These are phyloP conservation scores for Eucalyptus cloeziana DNA, from an alignment of 345 rosid species.

Conservation along the genomic window DNA sequence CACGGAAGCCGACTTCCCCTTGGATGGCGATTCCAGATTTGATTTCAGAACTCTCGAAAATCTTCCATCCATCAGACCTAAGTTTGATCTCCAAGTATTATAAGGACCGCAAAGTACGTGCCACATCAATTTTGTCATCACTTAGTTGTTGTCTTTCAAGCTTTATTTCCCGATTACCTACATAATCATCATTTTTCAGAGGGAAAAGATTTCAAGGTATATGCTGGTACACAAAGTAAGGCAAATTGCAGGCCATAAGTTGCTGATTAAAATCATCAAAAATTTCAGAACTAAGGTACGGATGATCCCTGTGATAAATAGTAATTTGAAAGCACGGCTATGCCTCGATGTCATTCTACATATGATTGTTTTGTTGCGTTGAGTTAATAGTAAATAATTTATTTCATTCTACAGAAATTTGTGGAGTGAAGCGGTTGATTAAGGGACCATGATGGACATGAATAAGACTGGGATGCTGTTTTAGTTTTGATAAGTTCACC, in stretches of 20 bases:
- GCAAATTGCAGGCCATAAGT: constrained; percentile 52
- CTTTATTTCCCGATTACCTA: background rate
- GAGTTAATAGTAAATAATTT: background rate
- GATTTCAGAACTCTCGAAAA: constrained; percentile 47
- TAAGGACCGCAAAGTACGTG: constrained; percentile 43
- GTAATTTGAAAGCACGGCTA: background rate
- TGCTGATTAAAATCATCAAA: constrained; percentile 60
- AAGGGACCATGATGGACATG: background rate
- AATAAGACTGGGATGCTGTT: background rate
- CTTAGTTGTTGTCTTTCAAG: background rate
- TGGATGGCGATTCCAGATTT: constrained; percentile 79
- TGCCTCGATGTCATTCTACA: background rate
- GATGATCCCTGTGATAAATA: background rate
- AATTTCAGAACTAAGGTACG: constrained; percentile 38
- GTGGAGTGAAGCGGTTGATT: background rate
- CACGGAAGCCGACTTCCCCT: constrained; percentile 51
- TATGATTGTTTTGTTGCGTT: background rate
- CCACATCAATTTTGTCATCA: background rate
- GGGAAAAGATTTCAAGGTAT: constrained; percentile 41
- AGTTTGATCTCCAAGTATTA: constrained; percentile 39
- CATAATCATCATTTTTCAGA: constrained; percentile 18
- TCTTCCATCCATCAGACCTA: constrained; percentile 30
- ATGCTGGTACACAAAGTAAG: constrained; percentile 50
- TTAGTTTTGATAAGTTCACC: background rate
- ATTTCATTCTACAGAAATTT: background rate